phyloP scores from a whole-genome alignment of 2,329 filamentous ascomycete genomes.

The Pyricularia sp. region DNA sequence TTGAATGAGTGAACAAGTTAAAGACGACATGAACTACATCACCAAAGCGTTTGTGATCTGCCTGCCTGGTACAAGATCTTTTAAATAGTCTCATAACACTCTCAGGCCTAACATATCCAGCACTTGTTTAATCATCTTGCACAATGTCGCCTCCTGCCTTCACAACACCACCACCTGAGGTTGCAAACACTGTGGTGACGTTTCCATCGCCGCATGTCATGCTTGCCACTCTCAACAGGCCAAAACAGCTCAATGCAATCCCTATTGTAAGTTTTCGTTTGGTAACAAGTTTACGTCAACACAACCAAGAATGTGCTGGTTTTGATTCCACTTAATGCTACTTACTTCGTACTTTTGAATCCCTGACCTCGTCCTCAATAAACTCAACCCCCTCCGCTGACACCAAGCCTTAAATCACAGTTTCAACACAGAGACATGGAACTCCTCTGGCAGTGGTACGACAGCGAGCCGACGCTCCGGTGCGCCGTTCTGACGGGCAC shows the following conservation, averaged over 20 bases:
- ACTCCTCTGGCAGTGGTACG: slow-evolving; percentile 40
- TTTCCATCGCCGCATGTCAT: slow-evolving; percentile 42
- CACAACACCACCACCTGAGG: slow-evolving; percentile 23
- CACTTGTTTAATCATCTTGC: background rate
- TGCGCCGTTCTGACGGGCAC: slow-evolving; percentile 51
- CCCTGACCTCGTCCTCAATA: background rate
- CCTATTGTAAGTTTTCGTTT: slow-evolving; percentile 13
- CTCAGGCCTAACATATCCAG: background rate
- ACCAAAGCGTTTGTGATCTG: background rate
- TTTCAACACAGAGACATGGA: slow-evolving; percentile 35
- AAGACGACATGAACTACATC: background rate
- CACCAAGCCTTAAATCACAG: background rate
- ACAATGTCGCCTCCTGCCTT: slow-evolving; percentile 9
- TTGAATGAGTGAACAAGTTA: background rate
- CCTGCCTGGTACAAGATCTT: background rate
- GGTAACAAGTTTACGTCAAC: too few relatives aligned
- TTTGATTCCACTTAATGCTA: too few relatives aligned
- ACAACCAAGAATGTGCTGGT: too few relatives aligned
- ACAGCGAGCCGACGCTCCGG: slow-evolving; percentile 44
- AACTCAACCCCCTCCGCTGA: background rate
- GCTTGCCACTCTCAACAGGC: slow-evolving; percentile 47
- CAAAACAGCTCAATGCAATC: slow-evolving; percentile 45
- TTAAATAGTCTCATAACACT: too few relatives aligned
- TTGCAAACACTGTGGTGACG: slow-evolving; percentile 27
- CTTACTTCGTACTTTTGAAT: background rate